A percentile compares a stretch with the other conserved stretches of the same genome.
phyloP scores from a whole-genome alignment of 2,329 filamentous ascomycete species.

The Camillea tinctor region DNA sequence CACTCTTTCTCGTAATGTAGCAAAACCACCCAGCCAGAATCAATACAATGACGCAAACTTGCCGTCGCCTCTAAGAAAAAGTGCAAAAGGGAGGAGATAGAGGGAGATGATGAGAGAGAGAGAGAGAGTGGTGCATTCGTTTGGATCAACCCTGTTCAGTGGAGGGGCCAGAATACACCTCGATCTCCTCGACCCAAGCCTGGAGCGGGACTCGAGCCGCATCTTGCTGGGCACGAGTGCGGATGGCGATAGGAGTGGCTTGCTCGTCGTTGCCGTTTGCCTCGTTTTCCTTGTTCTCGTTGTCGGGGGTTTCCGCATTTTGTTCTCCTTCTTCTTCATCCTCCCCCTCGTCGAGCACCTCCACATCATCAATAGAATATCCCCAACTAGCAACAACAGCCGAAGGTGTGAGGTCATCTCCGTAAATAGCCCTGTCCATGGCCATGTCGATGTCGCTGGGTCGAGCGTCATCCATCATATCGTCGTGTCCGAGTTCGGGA shows the following conservation, averaged over 20 bases:
- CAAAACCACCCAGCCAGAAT: no score
- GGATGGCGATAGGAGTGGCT: not conserved
- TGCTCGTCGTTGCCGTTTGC: not conserved
- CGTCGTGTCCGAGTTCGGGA: not conserved
- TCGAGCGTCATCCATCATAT: no score
- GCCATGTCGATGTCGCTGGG: no score
- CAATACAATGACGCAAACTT: no score
- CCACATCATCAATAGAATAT: no score
- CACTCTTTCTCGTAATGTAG: no score
- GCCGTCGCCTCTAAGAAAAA: not conserved
- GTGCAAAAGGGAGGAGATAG: not conserved
- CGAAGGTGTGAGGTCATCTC: no score
- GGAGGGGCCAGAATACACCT: not conserved
- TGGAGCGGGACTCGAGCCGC: not conserved
- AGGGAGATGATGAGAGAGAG: not conserved
- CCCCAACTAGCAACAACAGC: no score
- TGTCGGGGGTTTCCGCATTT: no score
- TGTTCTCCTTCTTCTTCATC: no score
- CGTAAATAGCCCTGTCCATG: no score
- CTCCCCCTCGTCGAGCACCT: no score
- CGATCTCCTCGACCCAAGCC: not conserved
- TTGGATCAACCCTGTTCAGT: not conserved
- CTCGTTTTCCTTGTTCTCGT: not conserved
- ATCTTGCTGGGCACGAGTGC: not conserved
- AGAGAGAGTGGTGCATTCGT: not conserved